phyloP scores from a whole-genome alignment of 345 rosid genomes.

The Laguncularia racemosa region DNA sequence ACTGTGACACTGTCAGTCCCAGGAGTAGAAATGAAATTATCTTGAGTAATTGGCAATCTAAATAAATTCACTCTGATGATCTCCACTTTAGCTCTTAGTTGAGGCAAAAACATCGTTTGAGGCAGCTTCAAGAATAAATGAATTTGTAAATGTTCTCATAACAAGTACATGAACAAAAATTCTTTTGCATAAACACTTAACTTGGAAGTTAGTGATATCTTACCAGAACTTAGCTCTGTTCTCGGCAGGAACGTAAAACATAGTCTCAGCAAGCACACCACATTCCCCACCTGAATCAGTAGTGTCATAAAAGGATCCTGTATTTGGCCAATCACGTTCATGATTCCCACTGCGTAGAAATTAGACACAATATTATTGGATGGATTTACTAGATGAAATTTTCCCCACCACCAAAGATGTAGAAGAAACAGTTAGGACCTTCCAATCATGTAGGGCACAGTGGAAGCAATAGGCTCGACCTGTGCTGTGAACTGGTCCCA shows the following conservation, averaged over 20 bases:
- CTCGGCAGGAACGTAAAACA: conserved; percentile 47
- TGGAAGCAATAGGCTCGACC: conserved; percentile 66
- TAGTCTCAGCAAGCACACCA: conserved; percentile 46
- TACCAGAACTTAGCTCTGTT: conserved; percentile 68
- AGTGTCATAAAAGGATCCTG: conserved; percentile 52
- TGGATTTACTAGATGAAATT: too few relatives aligned
- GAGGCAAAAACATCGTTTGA: too few relatives aligned
- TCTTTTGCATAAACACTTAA: background rate
- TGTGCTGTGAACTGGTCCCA: conserved; percentile 92
- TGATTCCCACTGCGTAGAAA: conserved; percentile 56
- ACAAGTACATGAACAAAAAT: background rate
- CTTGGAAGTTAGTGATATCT: background rate
- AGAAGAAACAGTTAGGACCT: conserved; percentile 29
- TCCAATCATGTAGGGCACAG: conserved; percentile 64
- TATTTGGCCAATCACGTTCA: conserved; percentile 70
- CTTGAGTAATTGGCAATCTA: too few relatives aligned
- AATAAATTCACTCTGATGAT: too few relatives aligned
- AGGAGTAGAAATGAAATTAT: too few relatives aligned
- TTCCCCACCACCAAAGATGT: background rate
- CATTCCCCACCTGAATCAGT: conserved; percentile 53
- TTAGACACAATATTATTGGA: conserved; percentile 1
- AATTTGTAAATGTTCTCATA: background rate
- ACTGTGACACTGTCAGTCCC: too few relatives aligned
- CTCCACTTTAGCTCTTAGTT: too few relatives aligned
- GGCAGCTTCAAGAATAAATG: background rate